These are phyloP conservation scores for Lablab purpureus DNA, from an alignment of 306 rosid genomes.

Conservation along the genomic window DNA sequence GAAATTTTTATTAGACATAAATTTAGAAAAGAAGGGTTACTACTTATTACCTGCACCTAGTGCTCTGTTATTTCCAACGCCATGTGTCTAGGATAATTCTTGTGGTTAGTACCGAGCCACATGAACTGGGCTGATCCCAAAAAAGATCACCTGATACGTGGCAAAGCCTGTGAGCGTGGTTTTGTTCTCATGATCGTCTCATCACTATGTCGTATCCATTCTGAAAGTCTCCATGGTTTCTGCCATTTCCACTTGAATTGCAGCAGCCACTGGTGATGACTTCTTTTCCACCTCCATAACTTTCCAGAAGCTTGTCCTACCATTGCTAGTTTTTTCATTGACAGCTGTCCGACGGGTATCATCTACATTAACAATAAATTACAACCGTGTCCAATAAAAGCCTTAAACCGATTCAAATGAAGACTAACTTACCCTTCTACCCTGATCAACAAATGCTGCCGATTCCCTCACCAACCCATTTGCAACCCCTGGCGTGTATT, in stretches of 20 bases:
- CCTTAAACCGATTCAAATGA: conserved; percentile 30
- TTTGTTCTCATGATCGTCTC: conserved; percentile 85
- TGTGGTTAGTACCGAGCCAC: conserved; percentile 50
- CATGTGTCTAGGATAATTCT: conserved; percentile 53
- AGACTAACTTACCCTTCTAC: conserved; percentile 65
- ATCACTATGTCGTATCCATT: conserved; percentile 94
- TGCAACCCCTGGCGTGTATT: conserved; percentile 87
- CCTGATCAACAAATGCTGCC: conserved; percentile 69
- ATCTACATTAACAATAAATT: conserved; percentile 67
- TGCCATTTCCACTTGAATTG: conserved; percentile 99
- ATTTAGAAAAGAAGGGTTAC: conserved; percentile 31
- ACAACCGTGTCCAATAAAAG: conserved; percentile 41
- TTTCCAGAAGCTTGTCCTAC: conserved; percentile 89
- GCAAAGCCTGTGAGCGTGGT: conserved; percentile 81
- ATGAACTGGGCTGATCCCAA: conserved; percentile 52
- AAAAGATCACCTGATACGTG: conserved; percentile 58
- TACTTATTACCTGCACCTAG: conserved; percentile 49
- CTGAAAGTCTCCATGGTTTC: conserved; percentile 99
- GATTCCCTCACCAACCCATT: conserved; percentile 75
- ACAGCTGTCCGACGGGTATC: conserved; percentile 86
- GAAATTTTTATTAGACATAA: conserved; percentile 29
- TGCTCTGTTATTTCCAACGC: conserved; percentile 52
- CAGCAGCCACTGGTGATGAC: conserved; percentile 97
- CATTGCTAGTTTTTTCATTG: conserved; percentile 81
- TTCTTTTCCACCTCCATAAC: conserved; percentile 99